Base-by-base conservation (phyloP, 2,329 filamentous ascomycete species). In the Nakataea oryzae region DNA sequence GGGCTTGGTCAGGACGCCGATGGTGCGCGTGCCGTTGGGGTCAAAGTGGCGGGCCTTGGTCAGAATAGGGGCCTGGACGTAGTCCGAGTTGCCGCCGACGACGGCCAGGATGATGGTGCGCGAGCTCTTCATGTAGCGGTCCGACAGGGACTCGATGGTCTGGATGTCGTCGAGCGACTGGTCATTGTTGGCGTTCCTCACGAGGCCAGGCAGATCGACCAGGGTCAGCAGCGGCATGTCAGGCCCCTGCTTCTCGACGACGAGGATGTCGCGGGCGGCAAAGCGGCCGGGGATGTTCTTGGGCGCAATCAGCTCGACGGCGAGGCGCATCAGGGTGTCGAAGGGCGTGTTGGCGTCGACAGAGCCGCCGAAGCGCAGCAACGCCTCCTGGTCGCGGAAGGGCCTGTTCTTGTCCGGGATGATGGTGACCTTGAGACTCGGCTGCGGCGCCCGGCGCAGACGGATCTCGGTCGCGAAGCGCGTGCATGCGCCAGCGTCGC, bases 171-270 rank as follows among this genome's bases (percentile, higher is more conserved):
- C 73, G 32, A 77, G 74, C 1, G 79, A 81, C 68, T 85, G 81
- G 61, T 81, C 76, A 32, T 77, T 74, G 64, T 80, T 83, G 66
- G 78, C 78, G 11, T 83, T 79, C 34, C 78, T 75, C 30, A 86
- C 80, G 1, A 87, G 72, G 1, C 85, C 84, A 0, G 84, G 85
- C 41, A 87, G 74, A 70, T 87, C 85, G 9, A 87, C 82, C 1
- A 87, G 75, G 0, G 83, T 87, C 56, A 87, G 71, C 21, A 86
- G 76, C 1, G 83, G 82, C 74, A 83, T 80, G 13, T 83, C 79
- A 0, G 83, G 84, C 0, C 84, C 84, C 13, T 76, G 78, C 68
- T 86, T 79, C 66, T 87, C 83, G 0, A 87, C 78, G 0, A 84
- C 79, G 7, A 86, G 76, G 27, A 85, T 79, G 63, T 84, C 80